Conservation (phyloP, 176 grass and related monocot species). For the Bothriochloa decipiens region DNA sequence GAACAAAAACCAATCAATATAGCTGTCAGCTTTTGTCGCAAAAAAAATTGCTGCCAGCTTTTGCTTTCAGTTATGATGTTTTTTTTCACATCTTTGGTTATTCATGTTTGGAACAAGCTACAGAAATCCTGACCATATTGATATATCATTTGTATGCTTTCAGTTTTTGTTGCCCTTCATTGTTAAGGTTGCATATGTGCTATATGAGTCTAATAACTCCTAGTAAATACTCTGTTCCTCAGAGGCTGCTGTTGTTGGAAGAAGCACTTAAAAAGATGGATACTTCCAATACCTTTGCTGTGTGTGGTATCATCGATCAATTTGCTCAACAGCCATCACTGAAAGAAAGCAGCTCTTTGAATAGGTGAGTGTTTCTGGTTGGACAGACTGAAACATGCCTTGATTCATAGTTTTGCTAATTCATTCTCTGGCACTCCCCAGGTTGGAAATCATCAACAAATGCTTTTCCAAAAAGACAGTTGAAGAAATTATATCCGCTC, state of each 20-base stretch:
- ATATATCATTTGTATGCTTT: slow-evolving; percentile 21
- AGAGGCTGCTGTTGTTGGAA: slow-evolving; percentile 71
- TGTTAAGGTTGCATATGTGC: slow-evolving; percentile 14
- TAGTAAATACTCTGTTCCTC: slow-evolving; percentile 31
- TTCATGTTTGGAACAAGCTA: slow-evolving; percentile 6
- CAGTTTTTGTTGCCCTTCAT: slow-evolving; percentile 27
- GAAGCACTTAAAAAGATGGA: slow-evolving; percentile 73
- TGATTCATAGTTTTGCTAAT: slow-evolving; percentile 23
- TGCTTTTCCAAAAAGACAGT: slow-evolving; percentile 93
- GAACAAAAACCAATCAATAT: background rate
- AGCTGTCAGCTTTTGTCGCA: background rate
- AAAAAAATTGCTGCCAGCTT: background rate
- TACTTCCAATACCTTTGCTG: slow-evolving; percentile 64
- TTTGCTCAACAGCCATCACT: slow-evolving; percentile 66
- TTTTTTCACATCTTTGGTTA: background rate
- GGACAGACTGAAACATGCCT: background rate
- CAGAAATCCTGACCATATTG: slow-evolving; percentile 9
- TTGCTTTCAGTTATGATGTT: slow-evolving; percentile 5
- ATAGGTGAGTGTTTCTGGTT: slow-evolving; percentile 51
- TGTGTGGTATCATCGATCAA: slow-evolving; percentile 78
- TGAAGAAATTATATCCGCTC: slow-evolving; percentile 84
- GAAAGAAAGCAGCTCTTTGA: slow-evolving; percentile 73
- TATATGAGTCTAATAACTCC: slow-evolving; percentile 32
- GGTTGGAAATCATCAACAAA: slow-evolving; percentile 84
- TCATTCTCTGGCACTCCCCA: slow-evolving; percentile 28